Evolutionary conservation across 2,329 filamentous ascomycete genomes (phyloP), one percentile per base, ranked within the genome.

Genomic region (Diplodia intermedia): DNA sequence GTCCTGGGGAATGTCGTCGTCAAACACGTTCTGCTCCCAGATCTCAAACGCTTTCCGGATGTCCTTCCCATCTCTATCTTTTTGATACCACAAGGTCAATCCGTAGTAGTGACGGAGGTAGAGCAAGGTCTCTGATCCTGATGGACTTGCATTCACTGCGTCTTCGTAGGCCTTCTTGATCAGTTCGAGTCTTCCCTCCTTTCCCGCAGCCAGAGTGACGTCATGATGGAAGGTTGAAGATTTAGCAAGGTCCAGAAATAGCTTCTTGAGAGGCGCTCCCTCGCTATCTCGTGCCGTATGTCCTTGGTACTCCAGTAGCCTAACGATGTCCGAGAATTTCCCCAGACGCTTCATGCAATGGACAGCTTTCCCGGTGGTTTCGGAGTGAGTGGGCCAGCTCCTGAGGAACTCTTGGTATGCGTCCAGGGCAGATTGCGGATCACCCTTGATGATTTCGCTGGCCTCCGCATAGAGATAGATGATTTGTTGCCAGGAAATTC

Each of bases 91-190:
- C 18, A 61, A 33, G 1, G 57, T 12, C 40, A 61, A 15, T 4
- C 57, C 57, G 57, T 61, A 61, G 26, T 49, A 61, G 26, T 49
- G 31, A 29, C 57, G 57, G 0, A 61, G 57, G 40, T 61, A 61
- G 18, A 43, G 11, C 29, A 61, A 36, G 9, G 57, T 18, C 4
- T 50, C 57, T 2, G 57, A 49, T 14, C 26, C 40, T 15, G 38
- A 33, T 9, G 31, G 38, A 12, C 23, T 26, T 5, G 57, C 26
- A 5, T n/a, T n/a, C 9, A 61, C 26, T 7, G 57, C 40, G n/a
- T 49, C 26, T 20, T n/a, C 18, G 40, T 61, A 61, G 15, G 14
- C 40, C 9, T 49, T 14, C 26, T 61, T 61, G 40, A 61, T n/a
- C 23, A 49, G 33, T 14, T 31, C 40, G 7, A 61, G 4, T 14